Evolutionary conservation across 2,329 filamentous ascomycete species (phyloP), one percentile per base, ranked within the genome.

Genomic region (Paraphaeosphaeria minitans): DNA sequence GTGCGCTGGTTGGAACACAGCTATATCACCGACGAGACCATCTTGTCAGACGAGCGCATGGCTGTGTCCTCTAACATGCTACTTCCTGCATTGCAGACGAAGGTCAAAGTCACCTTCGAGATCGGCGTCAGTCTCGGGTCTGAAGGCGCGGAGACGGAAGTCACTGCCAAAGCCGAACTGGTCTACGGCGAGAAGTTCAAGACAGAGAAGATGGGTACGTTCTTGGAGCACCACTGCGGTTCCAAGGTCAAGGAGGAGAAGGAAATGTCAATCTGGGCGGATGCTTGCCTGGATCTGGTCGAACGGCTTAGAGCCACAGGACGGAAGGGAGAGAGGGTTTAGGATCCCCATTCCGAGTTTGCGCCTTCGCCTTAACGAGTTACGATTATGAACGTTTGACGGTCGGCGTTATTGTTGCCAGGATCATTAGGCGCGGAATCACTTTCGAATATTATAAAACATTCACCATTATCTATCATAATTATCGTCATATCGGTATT

Each of bases 151-250:
- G 81, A 83, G 3, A 77, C 89, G 12, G 81, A 85, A 0, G 81
- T 91, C 37, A 74, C 76, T 14, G 78, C 90, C 24, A 77, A 77
- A 6, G 89, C 87, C 0, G 82, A 80, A 53, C 86, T 93, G 1
- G 80, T 92, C 2, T 95, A 95, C 72, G 91, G 91, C 0, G 90
- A 94, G 77, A 83, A 85, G 59, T 93, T 93, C 74, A 91, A 92
- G 63, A 86, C 87, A 63, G 84, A 81, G 51, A 93, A 91, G 76
- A 88, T 95, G 80, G 81, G 79, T n/a, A 89, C 92, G 56, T 93
- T 90, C 65, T 71, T 95, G 62, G 75, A 79, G 13, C 83, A 83
- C 37, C 82, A 83, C 72, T 78, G 89, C 21, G 77, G 74, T 0
- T 63, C 42, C 2, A 49, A 64, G 19, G 63, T 77, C 1, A 73